These are phyloP conservation scores for Solanum infundibuliforme DNA, from an alignment of 257 asterid genomes.

Conservation along the genomic window DNA sequence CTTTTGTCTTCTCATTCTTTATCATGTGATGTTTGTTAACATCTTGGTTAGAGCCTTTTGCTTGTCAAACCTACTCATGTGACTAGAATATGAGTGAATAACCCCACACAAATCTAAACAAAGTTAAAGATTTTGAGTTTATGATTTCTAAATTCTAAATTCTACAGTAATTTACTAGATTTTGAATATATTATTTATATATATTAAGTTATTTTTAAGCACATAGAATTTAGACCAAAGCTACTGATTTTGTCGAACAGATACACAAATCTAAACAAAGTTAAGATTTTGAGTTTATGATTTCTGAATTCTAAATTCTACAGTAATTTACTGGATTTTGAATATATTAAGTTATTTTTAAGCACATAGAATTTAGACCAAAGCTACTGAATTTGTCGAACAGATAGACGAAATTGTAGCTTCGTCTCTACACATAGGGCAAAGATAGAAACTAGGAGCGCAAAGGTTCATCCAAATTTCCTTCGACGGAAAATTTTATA, in stretches of 20 bases:
- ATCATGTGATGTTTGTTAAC: conserved; percentile 9
- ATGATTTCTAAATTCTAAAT: neutral
- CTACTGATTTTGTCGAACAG: no score
- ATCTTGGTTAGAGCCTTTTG: neutral
- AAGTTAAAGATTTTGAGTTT: neutral
- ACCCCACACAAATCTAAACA: neutral
- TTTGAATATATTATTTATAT: neutral
- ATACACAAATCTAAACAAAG: neutral
- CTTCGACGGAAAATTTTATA: neutral
- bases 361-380: neutral
- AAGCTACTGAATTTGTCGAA: neutral
- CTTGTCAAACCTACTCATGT: neutral
- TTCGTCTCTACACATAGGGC: neutral
- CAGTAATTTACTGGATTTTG: neutral
- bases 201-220: neutral
- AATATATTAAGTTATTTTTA: neutral
- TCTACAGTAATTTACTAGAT: neutral
- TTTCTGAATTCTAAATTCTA: neutral
- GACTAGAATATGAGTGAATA: neutral
- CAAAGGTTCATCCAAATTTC: neutral
- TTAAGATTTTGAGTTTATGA: neutral
- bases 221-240: neutral
- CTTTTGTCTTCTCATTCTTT: neutral
- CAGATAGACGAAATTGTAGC: neutral
- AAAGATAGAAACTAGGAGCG: neutral